phyloP scores from a whole-genome alignment of 345 rosid species.

The Anastatica hierochuntica region DNA sequence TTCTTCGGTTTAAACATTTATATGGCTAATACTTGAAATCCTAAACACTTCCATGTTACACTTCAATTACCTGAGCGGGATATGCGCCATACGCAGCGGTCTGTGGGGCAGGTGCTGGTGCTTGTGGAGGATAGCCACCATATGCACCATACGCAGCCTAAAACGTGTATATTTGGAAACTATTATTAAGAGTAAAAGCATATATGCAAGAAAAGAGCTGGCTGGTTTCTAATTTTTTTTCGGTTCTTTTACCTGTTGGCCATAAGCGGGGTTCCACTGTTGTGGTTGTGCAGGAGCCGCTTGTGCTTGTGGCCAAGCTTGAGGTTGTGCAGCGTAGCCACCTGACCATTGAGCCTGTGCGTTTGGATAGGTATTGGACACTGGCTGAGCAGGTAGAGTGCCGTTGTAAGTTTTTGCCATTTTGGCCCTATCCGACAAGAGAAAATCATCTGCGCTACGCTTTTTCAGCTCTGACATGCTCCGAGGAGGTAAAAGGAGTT shows the following conservation, averaged over 20 bases:
- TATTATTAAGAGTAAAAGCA: neutral
- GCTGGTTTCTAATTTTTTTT: neutral
- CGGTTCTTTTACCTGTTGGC: constrained; percentile 49
- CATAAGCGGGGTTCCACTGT: constrained; percentile 70
- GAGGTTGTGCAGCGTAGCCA: constrained; percentile 71
- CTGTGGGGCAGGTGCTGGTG: constrained; percentile 61
- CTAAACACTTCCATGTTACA: neutral
- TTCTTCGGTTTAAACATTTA: neutral
- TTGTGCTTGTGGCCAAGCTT: constrained; percentile 71
- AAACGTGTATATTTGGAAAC: neutral
- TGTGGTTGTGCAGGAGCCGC: constrained; percentile 64
- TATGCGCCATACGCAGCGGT: constrained; percentile 64
- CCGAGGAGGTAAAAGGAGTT: constrained; percentile 55
- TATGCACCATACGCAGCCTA: constrained; percentile 79
- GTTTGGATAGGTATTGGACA: constrained; percentile 65
- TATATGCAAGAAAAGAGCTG: neutral
- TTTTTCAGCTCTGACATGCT: constrained; percentile 61
- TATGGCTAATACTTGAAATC: neutral
- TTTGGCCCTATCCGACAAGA: constrained; percentile 73
- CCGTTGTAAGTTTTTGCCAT: constrained; percentile 54
- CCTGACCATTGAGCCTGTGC: constrained; percentile 76
- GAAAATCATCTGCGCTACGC: constrained; percentile 75
- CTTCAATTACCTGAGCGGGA: constrained; percentile 59
- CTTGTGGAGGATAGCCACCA: constrained; percentile 66
- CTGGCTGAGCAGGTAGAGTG: constrained; percentile 47